Percentiles rank a stretch among this genome's conserved stretches.
phyloP scores from a whole-genome alignment of 2,329 filamentous ascomycete genomes.

The Fusarium sp. region DNA sequence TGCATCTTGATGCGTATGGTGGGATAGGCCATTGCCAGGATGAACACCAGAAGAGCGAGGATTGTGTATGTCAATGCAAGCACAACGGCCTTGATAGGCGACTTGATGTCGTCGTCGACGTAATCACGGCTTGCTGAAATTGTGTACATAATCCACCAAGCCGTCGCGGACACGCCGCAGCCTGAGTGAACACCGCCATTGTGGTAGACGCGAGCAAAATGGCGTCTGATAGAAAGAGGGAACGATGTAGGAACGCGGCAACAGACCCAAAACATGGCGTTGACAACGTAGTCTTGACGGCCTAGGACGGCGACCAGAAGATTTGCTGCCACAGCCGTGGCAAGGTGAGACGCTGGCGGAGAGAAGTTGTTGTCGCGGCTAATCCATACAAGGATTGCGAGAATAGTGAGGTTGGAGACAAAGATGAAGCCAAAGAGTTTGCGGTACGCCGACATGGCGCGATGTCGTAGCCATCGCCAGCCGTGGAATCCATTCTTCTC shows the following conservation, averaged over 20 bases:
- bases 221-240: constrained; percentile 54
- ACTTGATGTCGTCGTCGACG: neutral
- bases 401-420: constrained; percentile 12
- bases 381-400: constrained; percentile 13
- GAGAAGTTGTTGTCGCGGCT: constrained; percentile 22
- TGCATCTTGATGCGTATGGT: constrained; percentile 54
- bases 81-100: constrained; percentile 20
- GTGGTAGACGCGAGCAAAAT: constrained; percentile 55
- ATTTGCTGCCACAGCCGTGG: constrained; percentile 31
- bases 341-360: constrained; percentile 15
- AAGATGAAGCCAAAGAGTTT: constrained; percentile 33
- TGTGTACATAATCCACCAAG: constrained; percentile 52
- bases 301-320: constrained; percentile 56
- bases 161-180: constrained; percentile 51
- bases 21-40: constrained; percentile 40
- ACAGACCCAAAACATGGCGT: constrained; percentile 53
- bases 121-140: constrained; percentile 26
- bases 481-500: constrained; percentile 30
- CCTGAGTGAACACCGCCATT: constrained; percentile 57
- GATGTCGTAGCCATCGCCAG: constrained; percentile 29
- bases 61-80: constrained; percentile 44
- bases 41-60: constrained; percentile 30
- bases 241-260: constrained; percentile 52
- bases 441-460: constrained; percentile 30
- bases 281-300: constrained; percentile 60